Percentiles rank a stretch among this genome's conserved stretches.
Conservation (phyloP, 352 stramenopile species). For the Plasmopara viticola region DNA sequence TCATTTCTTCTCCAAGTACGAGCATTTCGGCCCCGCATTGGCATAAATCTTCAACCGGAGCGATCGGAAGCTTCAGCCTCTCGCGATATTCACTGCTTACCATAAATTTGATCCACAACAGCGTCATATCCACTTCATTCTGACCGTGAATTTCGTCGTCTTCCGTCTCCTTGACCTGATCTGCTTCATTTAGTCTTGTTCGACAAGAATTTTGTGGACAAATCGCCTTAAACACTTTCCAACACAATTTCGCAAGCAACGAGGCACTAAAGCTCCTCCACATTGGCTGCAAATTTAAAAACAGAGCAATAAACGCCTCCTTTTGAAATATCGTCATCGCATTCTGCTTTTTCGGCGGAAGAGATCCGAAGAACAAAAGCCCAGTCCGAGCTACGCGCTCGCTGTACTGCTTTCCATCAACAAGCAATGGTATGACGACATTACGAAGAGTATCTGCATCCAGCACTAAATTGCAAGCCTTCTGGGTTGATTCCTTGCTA, state of each 20-base stretch:
- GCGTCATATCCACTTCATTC: constrained; percentile 29
- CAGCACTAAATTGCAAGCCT: constrained; percentile 9
- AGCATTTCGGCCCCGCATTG: constrained; percentile 53
- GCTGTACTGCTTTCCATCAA: constrained; percentile 47
- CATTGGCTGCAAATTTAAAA: constrained; percentile 45
- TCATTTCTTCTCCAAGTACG: constrained; percentile 24
- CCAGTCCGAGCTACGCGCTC: constrained; percentile 39
- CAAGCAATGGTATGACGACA: constrained; percentile 56
- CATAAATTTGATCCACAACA: constrained; percentile 62
- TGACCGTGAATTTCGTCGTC: constrained; percentile 1
- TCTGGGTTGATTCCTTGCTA: not conserved
- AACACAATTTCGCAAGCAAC: constrained; percentile 42
- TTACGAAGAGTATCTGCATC: constrained; percentile 52
- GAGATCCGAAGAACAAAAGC: constrained; percentile 31
- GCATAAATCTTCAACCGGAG: constrained; percentile 58
- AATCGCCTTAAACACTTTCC: constrained; percentile 34
- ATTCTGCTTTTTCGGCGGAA: constrained; percentile 5
- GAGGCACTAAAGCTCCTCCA: constrained; percentile 50
- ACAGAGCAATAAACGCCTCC: constrained; percentile 29
- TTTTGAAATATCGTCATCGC: constrained; percentile 13
- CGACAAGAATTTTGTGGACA: constrained; percentile 5
- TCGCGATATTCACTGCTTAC: constrained; percentile 63
- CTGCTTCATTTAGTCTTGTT: constrained; percentile 10
- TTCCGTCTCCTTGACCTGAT: constrained; percentile 1
- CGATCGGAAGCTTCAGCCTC: constrained; percentile 48